Percentiles rank a stretch among this genome's conserved stretches.
These are phyloP conservation scores for Penicillium sp. DNA, from an alignment of 2,329 filamentous ascomycete genomes.

Conservation along the genomic window DNA sequence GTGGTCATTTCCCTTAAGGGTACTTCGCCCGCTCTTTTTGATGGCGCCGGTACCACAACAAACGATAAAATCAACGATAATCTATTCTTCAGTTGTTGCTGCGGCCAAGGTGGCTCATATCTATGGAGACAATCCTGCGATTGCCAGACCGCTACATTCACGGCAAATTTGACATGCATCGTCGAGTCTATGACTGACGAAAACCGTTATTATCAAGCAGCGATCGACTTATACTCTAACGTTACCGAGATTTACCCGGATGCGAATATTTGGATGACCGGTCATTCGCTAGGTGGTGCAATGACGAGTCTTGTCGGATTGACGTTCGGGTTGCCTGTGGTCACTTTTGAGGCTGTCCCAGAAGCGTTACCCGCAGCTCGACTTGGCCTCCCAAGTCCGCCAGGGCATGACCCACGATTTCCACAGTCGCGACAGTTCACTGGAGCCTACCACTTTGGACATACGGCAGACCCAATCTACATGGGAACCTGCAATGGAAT, in stretches of 20 bases:
- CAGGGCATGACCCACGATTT: conserved; percentile 67
- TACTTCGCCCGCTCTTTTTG: conserved; percentile 84
- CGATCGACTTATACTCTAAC: conserved; percentile 85
- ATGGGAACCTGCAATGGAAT: conserved; percentile 92
- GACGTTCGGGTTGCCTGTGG: conserved; percentile 84
- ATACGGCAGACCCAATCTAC: conserved; percentile 92
- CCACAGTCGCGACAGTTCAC: conserved; percentile 72
- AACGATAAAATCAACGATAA: conserved; percentile 99
- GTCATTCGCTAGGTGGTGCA: conserved; percentile 88
- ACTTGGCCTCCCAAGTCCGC: conserved; percentile 80
- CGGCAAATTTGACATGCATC: conserved; percentile 90
- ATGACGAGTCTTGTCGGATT: conserved; percentile 84
- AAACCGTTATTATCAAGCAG: conserved; percentile 87
- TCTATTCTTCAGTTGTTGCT: conserved; percentile 96
- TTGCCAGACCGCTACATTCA: conserved; percentile 81
- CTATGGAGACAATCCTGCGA: conserved; percentile 91
- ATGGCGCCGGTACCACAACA: conserved; percentile 93
- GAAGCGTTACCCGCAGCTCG: conserved; percentile 83
- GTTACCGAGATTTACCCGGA: conserved; percentile 84
- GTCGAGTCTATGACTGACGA: conserved; percentile 71
- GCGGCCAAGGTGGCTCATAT: conserved; percentile 85
- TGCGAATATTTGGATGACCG: conserved; percentile 82
- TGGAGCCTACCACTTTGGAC: conserved; percentile 85
- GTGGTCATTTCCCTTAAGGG: conserved; percentile 92
- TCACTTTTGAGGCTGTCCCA: conserved; percentile 90